Conservation (phyloP, 768 basidiomycete species). For the Tremella mesenterica region DNA sequence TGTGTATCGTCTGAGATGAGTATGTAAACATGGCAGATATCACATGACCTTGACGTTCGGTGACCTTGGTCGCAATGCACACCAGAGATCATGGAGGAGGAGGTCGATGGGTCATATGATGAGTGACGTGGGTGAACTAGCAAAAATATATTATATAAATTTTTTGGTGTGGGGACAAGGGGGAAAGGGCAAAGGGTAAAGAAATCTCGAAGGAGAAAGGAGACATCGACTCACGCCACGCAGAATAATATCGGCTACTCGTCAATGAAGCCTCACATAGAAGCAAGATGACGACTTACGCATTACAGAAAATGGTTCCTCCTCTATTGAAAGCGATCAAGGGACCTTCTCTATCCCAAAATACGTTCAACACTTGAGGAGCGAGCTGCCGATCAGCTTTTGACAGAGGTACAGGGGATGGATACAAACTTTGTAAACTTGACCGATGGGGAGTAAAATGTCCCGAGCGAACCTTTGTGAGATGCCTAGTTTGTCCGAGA, state of each 20-base stretch:
- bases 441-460: constrained; percentile 57
- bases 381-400: constrained; percentile 49
- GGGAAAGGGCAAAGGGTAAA: too few species aligned
- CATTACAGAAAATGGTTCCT: constrained; percentile 77
- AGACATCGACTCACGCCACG: constrained; percentile 65
- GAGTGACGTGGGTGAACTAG: too few species aligned
- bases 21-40: too few species aligned
- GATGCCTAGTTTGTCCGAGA: constrained; percentile 46
- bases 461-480: constrained; percentile 59
- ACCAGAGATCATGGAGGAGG: too few species aligned
- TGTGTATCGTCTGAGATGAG: constrained; percentile 55
- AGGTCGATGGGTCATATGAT: too few species aligned
- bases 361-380: constrained; percentile 67
- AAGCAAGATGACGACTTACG: constrained; percentile 49
- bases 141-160: too few species aligned
- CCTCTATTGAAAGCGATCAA: constrained; percentile 89
- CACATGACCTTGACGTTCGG: too few species aligned
- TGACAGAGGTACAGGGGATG: background rate
- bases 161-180: too few species aligned
- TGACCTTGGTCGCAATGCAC: too few species aligned
- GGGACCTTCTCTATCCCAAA: constrained; percentile 69
- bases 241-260: constrained; percentile 63
- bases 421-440: constrained; percentile 53
- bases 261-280: background rate
- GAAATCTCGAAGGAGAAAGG: too few species aligned